Evolutionary conservation across 495 filamentous ascomycete genomes (phyloP).

Genomic region (Ascobolus immersus): DNA sequence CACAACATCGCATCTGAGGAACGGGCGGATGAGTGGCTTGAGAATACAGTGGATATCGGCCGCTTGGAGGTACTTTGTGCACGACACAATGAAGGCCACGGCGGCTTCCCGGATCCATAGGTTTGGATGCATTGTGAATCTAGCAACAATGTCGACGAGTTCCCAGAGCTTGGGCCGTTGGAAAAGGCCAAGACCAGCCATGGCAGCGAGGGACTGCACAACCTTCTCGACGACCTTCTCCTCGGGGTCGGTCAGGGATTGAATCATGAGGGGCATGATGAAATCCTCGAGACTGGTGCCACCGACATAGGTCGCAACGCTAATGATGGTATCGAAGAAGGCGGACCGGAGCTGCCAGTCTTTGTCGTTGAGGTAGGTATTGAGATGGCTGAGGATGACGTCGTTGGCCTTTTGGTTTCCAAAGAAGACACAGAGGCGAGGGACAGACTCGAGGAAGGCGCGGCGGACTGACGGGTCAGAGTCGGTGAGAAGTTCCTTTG

Average conservation of each 20-base stretch:
- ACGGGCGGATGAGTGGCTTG: constrained; percentile 50
- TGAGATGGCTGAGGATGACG: constrained; percentile 79
- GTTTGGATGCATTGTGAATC: constrained; percentile 83
- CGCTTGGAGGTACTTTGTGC: constrained; percentile 47
- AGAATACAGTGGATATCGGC: constrained; percentile 69
- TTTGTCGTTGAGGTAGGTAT: constrained; percentile 88
- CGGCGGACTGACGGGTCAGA: constrained; percentile 64
- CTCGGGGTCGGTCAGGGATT: constrained; percentile 85
- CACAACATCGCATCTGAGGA: constrained; percentile 41
- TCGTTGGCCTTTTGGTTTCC: constrained; percentile 73
- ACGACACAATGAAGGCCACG: constrained; percentile 51
- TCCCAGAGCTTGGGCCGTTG: constrained; percentile 70
- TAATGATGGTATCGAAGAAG: constrained; percentile 86
- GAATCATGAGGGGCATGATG: constrained; percentile 85
- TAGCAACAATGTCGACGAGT: constrained; percentile 48
- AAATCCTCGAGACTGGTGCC: constrained; percentile 77
- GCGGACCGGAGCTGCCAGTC: constrained; percentile 94
- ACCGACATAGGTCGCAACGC: constrained; percentile 74
- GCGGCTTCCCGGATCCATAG: constrained; percentile 83
- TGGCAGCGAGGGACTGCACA: constrained; percentile 61
- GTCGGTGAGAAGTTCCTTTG: constrained; percentile 73
- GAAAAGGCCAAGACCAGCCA: constrained; percentile 70
- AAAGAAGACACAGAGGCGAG: constrained; percentile 84
- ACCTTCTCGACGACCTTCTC: constrained; percentile 87
- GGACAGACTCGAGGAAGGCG: constrained; percentile 81